These are phyloP conservation scores for Lodderomyces pseudojiufengensis DNA, from an alignment of 1,139 yeast species.

Conservation along the genomic window DNA sequence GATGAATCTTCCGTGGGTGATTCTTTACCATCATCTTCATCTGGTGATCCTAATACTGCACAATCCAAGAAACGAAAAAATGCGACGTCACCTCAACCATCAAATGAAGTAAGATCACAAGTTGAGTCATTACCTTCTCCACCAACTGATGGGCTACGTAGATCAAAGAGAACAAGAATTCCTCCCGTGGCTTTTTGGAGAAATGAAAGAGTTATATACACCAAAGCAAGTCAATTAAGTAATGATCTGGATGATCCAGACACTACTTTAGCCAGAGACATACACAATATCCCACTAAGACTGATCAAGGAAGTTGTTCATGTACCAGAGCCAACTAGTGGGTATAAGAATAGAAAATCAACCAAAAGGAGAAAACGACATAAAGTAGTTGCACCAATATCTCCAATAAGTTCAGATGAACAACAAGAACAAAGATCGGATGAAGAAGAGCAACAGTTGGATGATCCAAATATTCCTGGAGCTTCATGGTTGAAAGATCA, in stretches of 20 bases:
- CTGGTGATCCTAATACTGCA: background rate
- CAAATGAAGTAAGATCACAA: background rate
- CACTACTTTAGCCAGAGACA: constrained; percentile 32
- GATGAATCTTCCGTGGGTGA: background rate
- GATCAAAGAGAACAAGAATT: constrained; percentile 62
- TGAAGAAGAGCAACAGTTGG: constrained; percentile 28
- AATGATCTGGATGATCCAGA: constrained; percentile 24
- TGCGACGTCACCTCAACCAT: constrained; percentile 6
- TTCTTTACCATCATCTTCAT: background rate
- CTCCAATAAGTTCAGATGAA: constrained; percentile 4
- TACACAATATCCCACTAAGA: constrained; percentile 47
- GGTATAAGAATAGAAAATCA: constrained; percentile 2
- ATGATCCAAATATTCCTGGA: constrained; percentile 44
- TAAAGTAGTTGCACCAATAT: constrained; percentile 8
- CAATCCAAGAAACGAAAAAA: background rate
- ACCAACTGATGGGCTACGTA: constrained; percentile 42
- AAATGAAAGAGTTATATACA: constrained; percentile 71
- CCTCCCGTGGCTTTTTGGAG: constrained; percentile 85
- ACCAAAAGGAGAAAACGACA: constrained; percentile 12
- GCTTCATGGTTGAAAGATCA: constrained; percentile 57
- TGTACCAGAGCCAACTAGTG: constrained; percentile 28
- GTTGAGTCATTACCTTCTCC: constrained; percentile 38
- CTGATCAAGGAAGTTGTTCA: constrained; percentile 59
- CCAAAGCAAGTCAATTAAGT: constrained; percentile 26
- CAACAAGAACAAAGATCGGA: background rate